phyloP scores from a whole-genome alignment of 371 early-diverging fungal genomes.

The Mortierella sp. region DNA sequence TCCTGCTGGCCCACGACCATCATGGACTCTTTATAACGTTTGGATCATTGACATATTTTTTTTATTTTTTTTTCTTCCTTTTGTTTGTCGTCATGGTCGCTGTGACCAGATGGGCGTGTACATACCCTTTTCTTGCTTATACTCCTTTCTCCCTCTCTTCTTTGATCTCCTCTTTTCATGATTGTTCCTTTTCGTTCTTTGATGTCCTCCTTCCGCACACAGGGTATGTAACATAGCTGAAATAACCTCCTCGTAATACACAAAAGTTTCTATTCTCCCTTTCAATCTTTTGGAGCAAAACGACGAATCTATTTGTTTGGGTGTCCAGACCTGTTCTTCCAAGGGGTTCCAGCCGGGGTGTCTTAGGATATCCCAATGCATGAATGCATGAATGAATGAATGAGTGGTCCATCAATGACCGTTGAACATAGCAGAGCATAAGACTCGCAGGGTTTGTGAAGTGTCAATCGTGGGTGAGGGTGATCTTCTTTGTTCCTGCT shows the following conservation, averaged over 20 bases:
- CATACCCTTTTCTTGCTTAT: constrained; percentile 1
- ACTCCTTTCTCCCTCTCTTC: neutral
- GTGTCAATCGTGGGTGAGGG: no score
- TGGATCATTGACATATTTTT: neutral
- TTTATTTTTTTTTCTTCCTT: neutral
- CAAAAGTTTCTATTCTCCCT: neutral
- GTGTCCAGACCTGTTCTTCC: no score
- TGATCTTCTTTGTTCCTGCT: no score
- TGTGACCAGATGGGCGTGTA: constrained; percentile 5
- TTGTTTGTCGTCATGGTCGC: constrained; percentile 1
- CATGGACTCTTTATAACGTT: neutral
- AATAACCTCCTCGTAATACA: neutral
- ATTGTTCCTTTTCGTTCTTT: neutral
- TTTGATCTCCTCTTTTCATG: neutral
- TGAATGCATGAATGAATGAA: neutral
- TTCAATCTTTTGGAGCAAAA: no score
- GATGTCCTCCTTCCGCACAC: neutral
- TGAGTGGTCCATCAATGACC: neutral
- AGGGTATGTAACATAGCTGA: constrained; percentile 10
- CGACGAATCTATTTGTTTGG: no score
- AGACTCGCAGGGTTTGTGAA: no score
- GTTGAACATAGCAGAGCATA: no score
- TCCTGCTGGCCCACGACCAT: constrained; percentile 4
- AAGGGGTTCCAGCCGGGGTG: no score
- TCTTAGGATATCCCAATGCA: no score